A percentile compares a stretch with the other conserved stretches of the same genome.
These are phyloP conservation scores for Ophiostoma sp. DNA, from an alignment of 2,329 filamentous ascomycete species.

Conservation along the genomic window DNA sequence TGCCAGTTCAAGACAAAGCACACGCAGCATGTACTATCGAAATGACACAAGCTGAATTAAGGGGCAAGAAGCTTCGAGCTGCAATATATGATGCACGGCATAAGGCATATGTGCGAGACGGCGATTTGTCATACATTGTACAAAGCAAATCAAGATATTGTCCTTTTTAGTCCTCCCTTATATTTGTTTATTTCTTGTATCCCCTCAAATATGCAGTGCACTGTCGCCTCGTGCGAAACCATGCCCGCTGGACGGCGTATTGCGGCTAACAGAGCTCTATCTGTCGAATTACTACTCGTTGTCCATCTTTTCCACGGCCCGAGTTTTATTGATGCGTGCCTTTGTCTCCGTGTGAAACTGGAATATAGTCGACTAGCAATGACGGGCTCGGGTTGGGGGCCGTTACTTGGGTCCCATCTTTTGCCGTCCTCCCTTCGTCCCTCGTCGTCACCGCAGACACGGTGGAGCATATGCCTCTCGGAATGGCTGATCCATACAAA, in stretches of 20 bases:
- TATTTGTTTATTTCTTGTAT: background rate
- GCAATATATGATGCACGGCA: background rate
- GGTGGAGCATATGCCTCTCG: too few species aligned
- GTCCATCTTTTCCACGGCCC: background rate
- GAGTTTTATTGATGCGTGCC: background rate
- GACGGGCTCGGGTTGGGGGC: conserved; percentile 2
- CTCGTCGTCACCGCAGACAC: too few species aligned
- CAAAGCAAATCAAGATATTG: background rate
- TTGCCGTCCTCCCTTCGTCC: background rate
- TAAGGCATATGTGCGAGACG: background rate
- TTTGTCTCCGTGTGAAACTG: background rate
- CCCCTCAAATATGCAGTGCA: background rate
- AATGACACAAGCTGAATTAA: background rate
- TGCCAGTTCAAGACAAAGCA: background rate
- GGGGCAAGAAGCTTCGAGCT: background rate
- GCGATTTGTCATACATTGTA: background rate
- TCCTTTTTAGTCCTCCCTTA: background rate
- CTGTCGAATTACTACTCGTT: background rate
- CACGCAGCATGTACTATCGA: background rate
- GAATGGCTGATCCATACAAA: too few species aligned
- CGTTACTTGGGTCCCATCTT: background rate
- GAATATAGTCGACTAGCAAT: background rate
- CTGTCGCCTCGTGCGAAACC: background rate
- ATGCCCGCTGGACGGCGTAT: background rate
- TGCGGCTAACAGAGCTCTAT: background rate